These are phyloP conservation scores for Ogataea ramenticola DNA, from an alignment of 805 yeast species.

Conservation along the genomic window DNA sequence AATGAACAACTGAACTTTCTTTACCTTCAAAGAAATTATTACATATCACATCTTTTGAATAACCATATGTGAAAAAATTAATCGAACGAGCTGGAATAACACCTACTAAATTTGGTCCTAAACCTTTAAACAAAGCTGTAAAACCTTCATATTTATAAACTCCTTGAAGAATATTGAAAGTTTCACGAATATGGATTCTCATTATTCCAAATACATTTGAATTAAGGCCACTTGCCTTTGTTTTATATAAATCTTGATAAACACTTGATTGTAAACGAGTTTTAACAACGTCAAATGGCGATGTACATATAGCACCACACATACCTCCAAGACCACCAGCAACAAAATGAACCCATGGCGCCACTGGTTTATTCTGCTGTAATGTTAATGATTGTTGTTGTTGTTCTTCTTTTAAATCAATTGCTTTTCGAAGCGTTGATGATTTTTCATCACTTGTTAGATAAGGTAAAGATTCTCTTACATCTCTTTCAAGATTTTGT, in stretches of 20 bases:
- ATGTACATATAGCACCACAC: constrained; percentile 92
- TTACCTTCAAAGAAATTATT: constrained; percentile 60
- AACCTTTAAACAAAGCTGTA: constrained; percentile 82
- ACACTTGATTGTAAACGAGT: constrained; percentile 91
- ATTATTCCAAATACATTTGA: constrained; percentile 23
- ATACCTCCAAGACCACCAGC: constrained; percentile 95
- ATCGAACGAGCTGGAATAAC: constrained; percentile 97
- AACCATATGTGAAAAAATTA: constrained; percentile 93
- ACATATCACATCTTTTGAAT: constrained; percentile 75
- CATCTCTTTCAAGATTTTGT: constrained; percentile 32
- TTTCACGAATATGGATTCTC: constrained; percentile 72
- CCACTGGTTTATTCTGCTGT: background rate
- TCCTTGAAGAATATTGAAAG: constrained; percentile 60
- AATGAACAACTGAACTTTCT: constrained; percentile 80
- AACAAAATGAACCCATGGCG: constrained; percentile 71
- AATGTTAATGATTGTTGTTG: background rate
- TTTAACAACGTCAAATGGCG: constrained; percentile 94
- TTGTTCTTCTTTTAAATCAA: constrained; percentile 17
- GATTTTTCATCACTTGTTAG: constrained; percentile 70
- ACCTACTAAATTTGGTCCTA: constrained; percentile 95
- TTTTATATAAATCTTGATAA: constrained; percentile 48
- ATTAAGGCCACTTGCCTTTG: constrained; percentile 24
- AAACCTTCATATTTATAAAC: constrained; percentile 76
- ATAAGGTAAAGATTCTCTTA: constrained; percentile 51
- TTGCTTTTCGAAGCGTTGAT: constrained; percentile 35